Base-by-base conservation (phyloP, 805 yeast species). In the Schizosaccharomyces octosporus region DNA sequence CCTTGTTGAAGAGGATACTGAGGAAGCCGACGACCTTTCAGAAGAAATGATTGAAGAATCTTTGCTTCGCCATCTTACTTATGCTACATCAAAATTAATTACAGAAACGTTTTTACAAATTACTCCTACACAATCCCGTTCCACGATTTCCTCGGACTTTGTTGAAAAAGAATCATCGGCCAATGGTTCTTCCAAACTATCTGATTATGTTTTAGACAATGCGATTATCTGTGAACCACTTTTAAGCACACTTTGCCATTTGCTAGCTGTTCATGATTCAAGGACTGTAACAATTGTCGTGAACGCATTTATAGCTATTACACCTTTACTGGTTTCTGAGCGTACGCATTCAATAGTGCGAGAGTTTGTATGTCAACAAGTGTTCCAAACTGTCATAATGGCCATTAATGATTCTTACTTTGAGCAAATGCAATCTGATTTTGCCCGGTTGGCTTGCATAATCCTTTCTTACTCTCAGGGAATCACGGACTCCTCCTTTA, bases 1-100 rank as follows among this genome's bases (percentile, higher is more conserved):
- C 78, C 69, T 71, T 74, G 60, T 55, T 45, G 62, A 13, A 29
- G 64, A 63, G 15, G 64, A 62, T 36, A 71, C 76, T 17, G 72
- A 69, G 5, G 68, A 72, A 62, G n/a, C 51, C 2, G 51, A 84
- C 2, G 86, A 87, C 29, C 76, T 90, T 67, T 83, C 93, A n/a
- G 96, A 89, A 66, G 98, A 93, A 69, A 93, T 93, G 94, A 84
- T 93, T 85, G 97, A 90, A 66, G 98, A 93, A 69, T 95, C 90
- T 71, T 78, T 90, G 75, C 74, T 90, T 63, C 77, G 98, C 66
- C 97, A 93, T 70, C 78, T 93, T 48, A 89, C 97, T 0, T 95
- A 95, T 1, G 89, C 94, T 3, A 87, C 87, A 11, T 95, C 84
- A 61, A 76, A 97, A 63, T 76, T 89, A 68, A 72, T 93, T 64